phyloP scores from a whole-genome alignment of 1,284 basidiomycete species.

The Ceratobasidium sp. region DNA sequence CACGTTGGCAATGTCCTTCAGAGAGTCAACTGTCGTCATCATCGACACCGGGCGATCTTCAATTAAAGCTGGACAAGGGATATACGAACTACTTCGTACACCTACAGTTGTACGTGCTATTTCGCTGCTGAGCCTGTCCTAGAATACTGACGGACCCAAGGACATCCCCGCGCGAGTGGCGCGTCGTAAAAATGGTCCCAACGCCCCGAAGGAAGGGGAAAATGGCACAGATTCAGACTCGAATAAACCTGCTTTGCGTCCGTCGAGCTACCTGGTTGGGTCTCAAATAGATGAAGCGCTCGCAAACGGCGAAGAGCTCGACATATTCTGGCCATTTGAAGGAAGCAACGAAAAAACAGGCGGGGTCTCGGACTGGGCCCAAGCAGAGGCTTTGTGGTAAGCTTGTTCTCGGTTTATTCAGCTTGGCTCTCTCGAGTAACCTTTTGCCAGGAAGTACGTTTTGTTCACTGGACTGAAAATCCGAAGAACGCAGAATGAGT shows the following conservation, averaged over 20 bases:
- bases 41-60: constrained; percentile 81
- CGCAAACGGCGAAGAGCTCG: constrained; percentile 76
- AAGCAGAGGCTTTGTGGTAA: constrained; percentile 92
- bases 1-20: constrained; percentile 64
- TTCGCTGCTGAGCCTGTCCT: constrained; percentile 40
- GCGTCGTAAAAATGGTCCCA: constrained; percentile 64
- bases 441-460: constrained; percentile 80
- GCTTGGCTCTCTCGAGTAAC: constrained; percentile 16
- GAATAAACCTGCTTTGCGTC: constrained; percentile 56
- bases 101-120: constrained; percentile 75
- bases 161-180: constrained; percentile 83
- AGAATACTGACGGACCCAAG: constrained; percentile 58
- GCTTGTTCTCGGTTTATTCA: constrained; percentile 53
- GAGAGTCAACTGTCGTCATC: constrained; percentile 84
- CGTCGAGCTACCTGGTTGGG: constrained; percentile 90
- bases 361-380: constrained; percentile 85
- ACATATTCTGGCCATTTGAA: constrained; percentile 87
- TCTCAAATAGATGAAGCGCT: constrained; percentile 83
- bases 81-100: constrained; percentile 82
- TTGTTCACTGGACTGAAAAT: constrained; percentile 83
- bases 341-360: constrained; percentile 61
- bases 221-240: constrained; percentile 19
- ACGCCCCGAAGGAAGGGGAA: constrained; percentile 33
- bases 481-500: constrained; percentile 88
- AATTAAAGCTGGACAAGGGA: constrained; percentile 82